Evolutionary conservation across 495 filamentous ascomycete species (phyloP), one percentile per base, ranked within the genome.

Genomic region (Bacidia rubella): DNA sequence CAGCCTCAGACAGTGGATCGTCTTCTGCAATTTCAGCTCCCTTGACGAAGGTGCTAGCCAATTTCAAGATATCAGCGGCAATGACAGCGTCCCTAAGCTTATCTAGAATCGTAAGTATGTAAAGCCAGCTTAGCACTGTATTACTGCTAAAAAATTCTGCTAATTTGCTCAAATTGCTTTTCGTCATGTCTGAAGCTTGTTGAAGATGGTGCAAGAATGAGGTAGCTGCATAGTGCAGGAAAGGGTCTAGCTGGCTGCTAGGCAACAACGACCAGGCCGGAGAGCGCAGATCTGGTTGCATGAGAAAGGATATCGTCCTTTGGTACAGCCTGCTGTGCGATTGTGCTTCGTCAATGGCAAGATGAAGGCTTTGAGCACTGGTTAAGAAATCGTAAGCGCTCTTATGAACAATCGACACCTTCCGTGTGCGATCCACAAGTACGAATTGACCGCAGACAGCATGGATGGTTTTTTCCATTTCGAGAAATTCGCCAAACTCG

Each of bases 321-420:
- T 45, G 50, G 51, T 61, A 64, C 48, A 58, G 3, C 45, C 53
- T 32, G 11, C 56, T 40, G 22, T 62, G 58, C 15, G 60, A 32
- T 12, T 24, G 52, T n/a, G 11, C 9, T 25, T 15, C 43, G 24
- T 49, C 23, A 29, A 60, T 25, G 10, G 27, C 20, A 56, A 67
- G 60, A 3, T 54, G 56, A 21, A 50, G 55, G 26, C 60, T 23
- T n/a, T 43, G 39, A 5, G 21, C 43, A 23, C 54, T 53, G 1
- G 64, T 49, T 7, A 71, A 51, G 38, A 67, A 71, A 40, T 71
- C 69, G 22, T 65, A 63, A 43, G 68, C 69, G 0, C 69, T 74
- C 32, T 69, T 59, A 54, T 75, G 72, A 17, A 72, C 55, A 24
- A 73, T 56, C n/a, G 60, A 53, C 12, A 70, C 63, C 19, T 65